Base-by-base conservation (phyloP, 75 land plant genomes). In the Sequoia sempervirens region DNA sequence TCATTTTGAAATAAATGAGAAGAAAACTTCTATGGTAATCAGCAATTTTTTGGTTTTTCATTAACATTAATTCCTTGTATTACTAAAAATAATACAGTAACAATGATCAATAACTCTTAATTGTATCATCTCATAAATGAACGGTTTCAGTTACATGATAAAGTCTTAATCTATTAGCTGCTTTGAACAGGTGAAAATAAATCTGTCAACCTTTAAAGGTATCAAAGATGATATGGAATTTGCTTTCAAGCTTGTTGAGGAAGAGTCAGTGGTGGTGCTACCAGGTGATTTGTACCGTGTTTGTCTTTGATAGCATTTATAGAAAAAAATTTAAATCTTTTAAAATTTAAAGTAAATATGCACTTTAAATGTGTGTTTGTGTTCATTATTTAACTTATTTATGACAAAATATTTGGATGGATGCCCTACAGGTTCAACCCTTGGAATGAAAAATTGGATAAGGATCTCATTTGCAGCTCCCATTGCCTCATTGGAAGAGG, bases 371-470 rank as follows among this genome's bases (percentile, higher is more conserved):
- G 61, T 18, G 6, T 56, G 61, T 18, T 32, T 43, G 18, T 43
- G 54, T 15, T 80, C 8, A 56, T 20, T 56, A 56, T 56, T 54
- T 54, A 56, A 10, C 52, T 47, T 34, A 54, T 54, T 9, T 64
- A 28, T 23, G 37, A 23, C 2, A 28, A 85, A 30, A 43, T 32
- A 28, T 34, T 37, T 36, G 11, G 50, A 34, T 53, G 81, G 37
- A 32, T 30, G 36, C 46, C 20, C 30, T 80, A 18, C 87, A 89
- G 91, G 91, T 73, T 61, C 89, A 46, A 87, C 89, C 4, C 86
- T 89, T 81, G 89, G 89, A 9, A 80, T 80, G 40, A 84, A 89
- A 36, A 83, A 85, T 83, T 89, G 91, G 91, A 75, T 89, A n/a
- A 83, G 91, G 23, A 64, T 89, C 58, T 73, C 84, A 20, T 89